Evolutionary conservation across 2,329 filamentous ascomycete genomes (phyloP), one percentile per base, ranked within the genome.

Genomic region (Sphaceloma murrayae): DNA sequence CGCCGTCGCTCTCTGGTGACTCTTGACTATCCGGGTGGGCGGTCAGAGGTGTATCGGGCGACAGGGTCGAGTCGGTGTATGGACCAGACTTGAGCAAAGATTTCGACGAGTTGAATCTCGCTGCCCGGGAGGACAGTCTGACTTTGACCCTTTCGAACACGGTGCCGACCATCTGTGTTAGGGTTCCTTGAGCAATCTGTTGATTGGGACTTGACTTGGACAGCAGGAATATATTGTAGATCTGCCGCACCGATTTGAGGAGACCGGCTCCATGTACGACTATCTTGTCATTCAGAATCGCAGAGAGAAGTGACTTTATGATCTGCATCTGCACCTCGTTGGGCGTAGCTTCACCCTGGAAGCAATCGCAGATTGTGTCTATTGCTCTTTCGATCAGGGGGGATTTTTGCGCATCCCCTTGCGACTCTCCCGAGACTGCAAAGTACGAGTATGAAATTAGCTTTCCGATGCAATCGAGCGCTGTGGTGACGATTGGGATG

Each of bases 361-460:
- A 98, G 63, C 91, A 98, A 60, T 96, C 89, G 71, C 91, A 98
- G 70, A 98, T 98, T 26, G 91, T 94, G 65, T 98, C 93, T 58
- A 98, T 98, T 48, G 93, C 91, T 52, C 89, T 78, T 66, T 98
- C 93, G 59, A 98, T 98, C 53, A 98, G 72, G 11, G 89, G 88
- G 19, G 51, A 50, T 26, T 44, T 48, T 22, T 53, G 49, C 7
- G 44, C 49, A 8, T 54, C 46, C 26, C 45, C 46, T 11, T 52
- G 43, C 17, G 59, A 62, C n/a, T 68, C 65, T 27, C 64, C 58
- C 26, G 80, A 75, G 39, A 85, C 77, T 38, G 89, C 89, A 64
- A 98, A 96, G 70, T 96, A 96, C 13, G 91, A 94, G 63, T 94
- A 98, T 57, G 89, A 95, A 61, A 96, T 96, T 51, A 98, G 79